Evolutionary conservation across 306 rosid genomes (phyloP), one percentile per base, ranked within the genome.

Genomic region (Senna tora): DNA sequence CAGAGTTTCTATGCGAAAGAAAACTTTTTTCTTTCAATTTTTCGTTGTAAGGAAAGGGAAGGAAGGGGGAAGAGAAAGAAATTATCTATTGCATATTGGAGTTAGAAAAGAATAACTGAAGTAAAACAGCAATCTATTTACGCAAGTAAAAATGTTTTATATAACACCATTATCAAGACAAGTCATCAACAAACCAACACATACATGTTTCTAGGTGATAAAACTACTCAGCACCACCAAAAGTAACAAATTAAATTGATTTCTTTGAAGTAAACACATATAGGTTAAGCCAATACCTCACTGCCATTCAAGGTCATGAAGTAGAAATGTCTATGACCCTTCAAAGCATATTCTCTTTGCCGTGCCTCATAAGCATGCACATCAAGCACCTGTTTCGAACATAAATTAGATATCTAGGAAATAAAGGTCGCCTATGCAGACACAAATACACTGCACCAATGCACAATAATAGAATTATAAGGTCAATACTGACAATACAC

Each of bases 231-330:
- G 45, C 38, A 68, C 43, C 10, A 34, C 38, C 67, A 39, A 56
- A 46, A 71, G 47, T 36, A 28, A 55, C 69, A 69, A 60, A 63
- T 57, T 2, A 50, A 55, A 34, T 68, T 72, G 49, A 2, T 58
- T 72, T 43, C 41, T 67, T n/a, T 52, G 16, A 70, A 56, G 57
- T 15, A 52, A 16, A 64, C 38, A 62, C 43, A 70, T 7, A 51
- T 58, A 67, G 66, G 28, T 34, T 59, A 67, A 39, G 79, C 59
- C 65, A 83, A 76, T 77, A 95, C 99, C 99, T 95, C 99, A 51
- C 92, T 90, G 66, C 92, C 86, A 82, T 95, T 88, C 77, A 95
- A 79, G 64, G 99, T 89, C 99, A 95, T 95, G 89, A 95, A 95
- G 80, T 95, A 95, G 93, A 95, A 95, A 87, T 95, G 99, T 25